Evolutionary conservation across 2,329 filamentous ascomycete genomes (phyloP).

Genomic region (Hypocrella siamensis): DNA sequence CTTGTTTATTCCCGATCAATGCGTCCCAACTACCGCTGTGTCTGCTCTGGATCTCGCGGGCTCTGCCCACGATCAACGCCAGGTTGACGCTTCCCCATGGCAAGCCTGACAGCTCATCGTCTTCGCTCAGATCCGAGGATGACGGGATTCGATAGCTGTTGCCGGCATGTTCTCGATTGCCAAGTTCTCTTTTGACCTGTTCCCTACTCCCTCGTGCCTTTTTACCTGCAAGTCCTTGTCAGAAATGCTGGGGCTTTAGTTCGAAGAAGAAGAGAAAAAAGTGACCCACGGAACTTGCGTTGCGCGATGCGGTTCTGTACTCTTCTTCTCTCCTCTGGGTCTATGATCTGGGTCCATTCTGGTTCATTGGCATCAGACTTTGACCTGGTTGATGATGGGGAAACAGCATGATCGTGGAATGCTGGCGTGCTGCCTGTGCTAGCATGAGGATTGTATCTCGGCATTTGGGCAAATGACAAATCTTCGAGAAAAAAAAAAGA

Average conservation of each 20-base stretch:
- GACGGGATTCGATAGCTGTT: constrained; percentile 48
- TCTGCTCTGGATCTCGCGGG: constrained; percentile 31
- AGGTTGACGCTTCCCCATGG: constrained; percentile 60
- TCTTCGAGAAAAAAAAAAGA: too few relatives aligned
- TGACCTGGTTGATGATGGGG: constrained; percentile 20
- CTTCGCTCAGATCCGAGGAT: constrained; percentile 35
- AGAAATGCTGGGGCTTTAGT: too few relatives aligned
- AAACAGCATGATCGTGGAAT: constrained; percentile 12
- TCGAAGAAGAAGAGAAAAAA: too few relatives aligned
- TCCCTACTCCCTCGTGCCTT: constrained; percentile 55
- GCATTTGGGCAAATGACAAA: too few relatives aligned
- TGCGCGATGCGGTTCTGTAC: constrained; percentile 67
- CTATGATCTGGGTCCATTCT: constrained; percentile 55
- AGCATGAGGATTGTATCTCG: constrained; percentile 10
- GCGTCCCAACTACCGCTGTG: constrained; percentile 24
- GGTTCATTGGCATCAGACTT: constrained; percentile 31
- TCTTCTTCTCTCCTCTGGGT: constrained; percentile 55
- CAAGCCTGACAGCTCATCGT: constrained; percentile 42
- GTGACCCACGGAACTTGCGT: constrained; percentile 53
- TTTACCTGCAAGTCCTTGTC: constrained; percentile 34
- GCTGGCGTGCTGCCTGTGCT: constrained; percentile 2
- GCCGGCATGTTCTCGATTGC: constrained; percentile 48
- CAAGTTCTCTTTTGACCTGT: constrained; percentile 43
- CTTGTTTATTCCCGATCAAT: constrained; percentile 18
- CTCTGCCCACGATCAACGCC: constrained; percentile 32